Conservation (phyloP, 345 rosid species). For the Eucalyptus regnans region DNA sequence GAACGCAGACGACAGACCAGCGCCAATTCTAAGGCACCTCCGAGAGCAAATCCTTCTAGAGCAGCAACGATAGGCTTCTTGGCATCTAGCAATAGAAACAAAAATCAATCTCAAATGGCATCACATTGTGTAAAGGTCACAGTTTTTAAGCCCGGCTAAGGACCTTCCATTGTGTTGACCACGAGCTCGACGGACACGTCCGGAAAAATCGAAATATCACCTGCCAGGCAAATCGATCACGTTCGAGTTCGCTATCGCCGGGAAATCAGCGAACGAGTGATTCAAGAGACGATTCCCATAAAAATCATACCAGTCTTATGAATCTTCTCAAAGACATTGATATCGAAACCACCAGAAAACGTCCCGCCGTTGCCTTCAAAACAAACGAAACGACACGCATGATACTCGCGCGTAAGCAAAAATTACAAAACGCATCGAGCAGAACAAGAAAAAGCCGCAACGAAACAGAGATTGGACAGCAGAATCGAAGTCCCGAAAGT, state of each 20-base stretch:
- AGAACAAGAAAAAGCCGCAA: background rate
- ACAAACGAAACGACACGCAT: background rate
- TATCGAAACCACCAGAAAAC: slow-evolving; percentile 90
- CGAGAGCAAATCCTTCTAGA: slow-evolving; percentile 91
- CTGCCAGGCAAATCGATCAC: slow-evolving; percentile 23
- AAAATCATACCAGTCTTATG: slow-evolving; percentile 55
- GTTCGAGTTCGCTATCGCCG: background rate
- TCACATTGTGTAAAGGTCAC: background rate
- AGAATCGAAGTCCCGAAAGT: background rate
- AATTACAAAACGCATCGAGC: background rate
- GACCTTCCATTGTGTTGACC: slow-evolving; percentile 75
- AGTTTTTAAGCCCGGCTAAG: background rate
- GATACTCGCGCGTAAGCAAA: background rate
- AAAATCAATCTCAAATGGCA: background rate
- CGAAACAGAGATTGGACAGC: background rate
- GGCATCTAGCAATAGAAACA: slow-evolving; percentile 34
- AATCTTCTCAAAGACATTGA: slow-evolving; percentile 67
- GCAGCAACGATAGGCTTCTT: slow-evolving; percentile 97
- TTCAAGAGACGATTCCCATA: background rate
- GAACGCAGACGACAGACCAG: slow-evolving; percentile 38
- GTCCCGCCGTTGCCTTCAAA: slow-evolving; percentile 70
- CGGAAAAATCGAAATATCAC: slow-evolving; percentile 64
- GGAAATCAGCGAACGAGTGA: background rate
- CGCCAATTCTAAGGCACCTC: slow-evolving; percentile 93
- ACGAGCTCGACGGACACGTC: slow-evolving; percentile 76